Evolutionary conservation across 805 yeast species (phyloP), one percentile per base, ranked within the genome.

Genomic region (Myxozyma vanderwaltii): DNA sequence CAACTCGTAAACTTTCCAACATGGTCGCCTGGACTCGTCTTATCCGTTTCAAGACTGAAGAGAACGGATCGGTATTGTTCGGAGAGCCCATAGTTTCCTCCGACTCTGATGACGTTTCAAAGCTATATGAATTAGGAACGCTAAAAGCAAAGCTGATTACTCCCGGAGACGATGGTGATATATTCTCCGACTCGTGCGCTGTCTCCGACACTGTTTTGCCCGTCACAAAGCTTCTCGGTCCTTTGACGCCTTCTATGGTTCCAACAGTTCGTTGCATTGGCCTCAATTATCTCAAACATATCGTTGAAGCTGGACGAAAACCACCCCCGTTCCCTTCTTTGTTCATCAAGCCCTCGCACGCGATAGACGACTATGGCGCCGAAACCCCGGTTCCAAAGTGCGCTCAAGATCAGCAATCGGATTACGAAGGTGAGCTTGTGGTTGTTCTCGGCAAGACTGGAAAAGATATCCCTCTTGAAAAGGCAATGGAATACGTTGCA

Each of bases 381-480:
- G 39, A 38, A 4, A 48, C 59, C 39, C 58, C 65, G 2, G 51
- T 62, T 31, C 57, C 57, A 26, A 56, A 48, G 45, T n/a, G n/a
- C n/a, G n/a, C n/a, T n/a, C n/a, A n/a, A n/a, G n/a, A n/a, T n/a
- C n/a, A n/a, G n/a, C n/a, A n/a, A n/a, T 39, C 78, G 10, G 85
- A 82, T 68, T 82, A 81, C 61, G 85, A 82, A 64, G 79, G 79
- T 17, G 86, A 82, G 64, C 69, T 82, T 41, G 82, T 78, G 3
- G 77, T 80, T n/a, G 79, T 82, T 5, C 81, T 82, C 61, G 84
- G 85, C 24, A 77, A 75, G 63, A 63, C 69, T 12, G 79, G 81
- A 49, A 73, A 70, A 57, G 73, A 79, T 56, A 80, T 82, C 27
- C 48, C 72, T 19, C 73, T 64, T 19, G 75, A 70, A 17, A 72